These are phyloP conservation scores for Neurospora sp. DNA, from an alignment of 495 filamentous ascomycete genomes.

Conservation along the genomic window DNA sequence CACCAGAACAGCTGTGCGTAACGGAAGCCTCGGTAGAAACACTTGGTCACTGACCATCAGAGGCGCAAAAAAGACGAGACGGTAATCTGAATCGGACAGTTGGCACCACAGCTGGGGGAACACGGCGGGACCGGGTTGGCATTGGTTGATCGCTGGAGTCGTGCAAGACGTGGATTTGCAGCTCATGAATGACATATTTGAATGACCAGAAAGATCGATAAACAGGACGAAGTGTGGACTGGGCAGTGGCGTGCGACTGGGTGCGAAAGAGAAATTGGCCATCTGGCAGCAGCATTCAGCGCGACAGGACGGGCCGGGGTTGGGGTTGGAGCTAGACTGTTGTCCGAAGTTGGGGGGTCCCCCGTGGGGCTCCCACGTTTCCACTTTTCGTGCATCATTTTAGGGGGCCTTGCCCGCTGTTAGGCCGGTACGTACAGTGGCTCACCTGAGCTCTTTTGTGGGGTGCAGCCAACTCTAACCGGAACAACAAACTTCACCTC, in stretches of 20 bases:
- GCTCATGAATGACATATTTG: neutral
- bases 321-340: neutral
- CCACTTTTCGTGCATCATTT: neutral
- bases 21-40: neutral
- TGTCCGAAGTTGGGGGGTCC: neutral
- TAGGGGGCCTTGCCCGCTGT: neutral
- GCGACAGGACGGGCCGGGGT: neutral
- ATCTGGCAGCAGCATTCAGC: neutral
- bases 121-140: neutral
- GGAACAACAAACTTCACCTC: neutral
- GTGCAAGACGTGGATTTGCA: neutral
- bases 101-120: neutral
- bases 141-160: neutral
- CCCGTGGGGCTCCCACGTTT: neutral
- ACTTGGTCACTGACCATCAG: neutral
- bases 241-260: neutral
- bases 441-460: neutral
- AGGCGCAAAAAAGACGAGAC: neutral
- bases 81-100: neutral
- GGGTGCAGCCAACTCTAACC: neutral
- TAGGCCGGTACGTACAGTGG: neutral
- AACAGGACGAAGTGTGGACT: neutral
- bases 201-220: neutral
- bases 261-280: neutral
- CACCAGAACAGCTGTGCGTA: neutral